These are phyloP conservation scores for Saccharomyces uvarum DNA, from an alignment of 1,139 yeast genomes.

Conservation along the genomic window DNA sequence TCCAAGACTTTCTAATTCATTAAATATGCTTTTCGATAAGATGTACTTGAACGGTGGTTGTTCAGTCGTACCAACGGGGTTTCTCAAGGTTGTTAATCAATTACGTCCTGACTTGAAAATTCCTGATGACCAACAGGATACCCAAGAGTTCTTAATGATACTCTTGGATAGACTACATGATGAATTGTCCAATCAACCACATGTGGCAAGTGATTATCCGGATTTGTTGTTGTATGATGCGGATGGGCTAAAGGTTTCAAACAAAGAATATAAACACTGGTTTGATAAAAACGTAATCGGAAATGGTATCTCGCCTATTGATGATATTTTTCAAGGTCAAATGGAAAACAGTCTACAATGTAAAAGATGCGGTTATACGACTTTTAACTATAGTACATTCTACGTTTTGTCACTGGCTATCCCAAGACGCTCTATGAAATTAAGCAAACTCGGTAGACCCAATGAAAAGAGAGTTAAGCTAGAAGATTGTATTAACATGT, in stretches of 20 bases:
- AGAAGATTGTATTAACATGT: constrained; percentile 58
- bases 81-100: constrained; percentile 45
- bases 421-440: constrained; percentile 34
- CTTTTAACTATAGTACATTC: constrained; percentile 52
- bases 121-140: constrained; percentile 71
- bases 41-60: constrained; percentile 49
- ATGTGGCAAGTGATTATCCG: constrained; percentile 35
- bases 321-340: constrained; percentile 59
- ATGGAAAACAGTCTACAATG: constrained; percentile 58
- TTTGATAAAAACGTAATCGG: constrained; percentile 41
- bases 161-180: constrained; percentile 62
- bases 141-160: constrained; percentile 65
- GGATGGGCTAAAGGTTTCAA: constrained; percentile 29
- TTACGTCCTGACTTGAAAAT: constrained; percentile 59
- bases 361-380: constrained; percentile 53
- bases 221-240: constrained; percentile 34
- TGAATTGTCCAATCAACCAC: constrained; percentile 43
- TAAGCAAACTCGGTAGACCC: constrained; percentile 24
- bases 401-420: constrained; percentile 62
- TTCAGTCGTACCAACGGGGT: constrained; percentile 57
- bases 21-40: constrained; percentile 43
- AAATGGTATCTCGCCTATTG: constrained; percentile 62
- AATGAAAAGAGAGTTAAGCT: constrained; percentile 36
- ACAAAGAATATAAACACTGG: constrained; percentile 55
- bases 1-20: constrained; percentile 38